A percentile compares a stretch with the other conserved stretches of the same genome.
phyloP scores from a whole-genome alignment of 179 eudicot species.

The Amaranthus tricolor region DNA sequence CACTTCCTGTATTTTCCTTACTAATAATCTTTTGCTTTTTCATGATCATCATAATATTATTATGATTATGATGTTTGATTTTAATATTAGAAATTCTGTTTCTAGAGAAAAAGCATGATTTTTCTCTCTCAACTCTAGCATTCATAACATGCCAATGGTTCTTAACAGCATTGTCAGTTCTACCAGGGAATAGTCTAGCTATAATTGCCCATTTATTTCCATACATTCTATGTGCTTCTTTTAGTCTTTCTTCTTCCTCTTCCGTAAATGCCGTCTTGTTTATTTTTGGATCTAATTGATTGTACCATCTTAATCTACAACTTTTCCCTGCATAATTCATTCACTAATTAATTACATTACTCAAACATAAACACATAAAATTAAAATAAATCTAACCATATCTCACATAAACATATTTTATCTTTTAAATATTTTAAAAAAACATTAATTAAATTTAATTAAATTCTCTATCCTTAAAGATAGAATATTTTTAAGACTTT shows the following conservation, averaged over 20 bases:
- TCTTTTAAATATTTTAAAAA: too few relatives aligned
- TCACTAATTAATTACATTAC: background rate
- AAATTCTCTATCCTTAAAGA: too few relatives aligned
- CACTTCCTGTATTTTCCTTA: background rate
- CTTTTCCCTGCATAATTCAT: constrained; percentile 47
- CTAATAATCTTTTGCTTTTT: background rate
- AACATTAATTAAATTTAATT: too few relatives aligned
- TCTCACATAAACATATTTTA: too few relatives aligned
- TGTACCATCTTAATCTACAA: constrained; percentile 80
- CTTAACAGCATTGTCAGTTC: constrained; percentile 76
- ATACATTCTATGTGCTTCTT: constrained; percentile 46
- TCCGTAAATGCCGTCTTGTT: constrained; percentile 49
- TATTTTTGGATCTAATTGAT: constrained; percentile 69
- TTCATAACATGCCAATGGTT: constrained; percentile 79
- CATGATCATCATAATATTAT: background rate
- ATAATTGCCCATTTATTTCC: constrained; percentile 81
- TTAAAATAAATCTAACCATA: background rate
- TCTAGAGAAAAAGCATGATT: constrained; percentile 27
- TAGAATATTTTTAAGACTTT: too few relatives aligned
- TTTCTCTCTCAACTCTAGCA: constrained; percentile 55
- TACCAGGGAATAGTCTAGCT: constrained; percentile 57
- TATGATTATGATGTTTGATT: background rate
- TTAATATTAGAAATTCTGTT: constrained; percentile 7
- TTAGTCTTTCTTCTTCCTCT: constrained; percentile 59
- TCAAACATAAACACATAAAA: background rate